Percentiles rank a stretch among this genome's conserved stretches.
Conservation (phyloP, 73 alveolate genomes). For the Paraurostyla sp. region DNA sequence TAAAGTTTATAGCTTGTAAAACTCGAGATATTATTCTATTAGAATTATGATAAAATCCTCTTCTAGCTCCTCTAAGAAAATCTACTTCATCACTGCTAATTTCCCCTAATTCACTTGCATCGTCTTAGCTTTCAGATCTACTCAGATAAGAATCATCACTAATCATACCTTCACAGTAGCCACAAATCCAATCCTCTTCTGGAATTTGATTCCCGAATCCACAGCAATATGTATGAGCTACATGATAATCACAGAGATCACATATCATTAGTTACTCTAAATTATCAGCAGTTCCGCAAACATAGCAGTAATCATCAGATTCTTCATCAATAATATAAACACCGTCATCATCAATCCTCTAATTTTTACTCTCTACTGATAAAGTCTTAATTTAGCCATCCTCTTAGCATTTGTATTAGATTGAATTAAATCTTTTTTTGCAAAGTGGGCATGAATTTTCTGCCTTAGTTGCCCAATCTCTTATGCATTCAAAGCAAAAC, state of each 20-base stretch:
- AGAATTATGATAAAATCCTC: no score
- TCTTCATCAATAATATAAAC: conserved; percentile 20
- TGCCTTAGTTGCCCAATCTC: conserved; percentile 55
- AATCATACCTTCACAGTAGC: not conserved
- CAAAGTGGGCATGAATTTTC: conserved; percentile 53
- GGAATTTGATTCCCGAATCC: conserved; percentile 41
- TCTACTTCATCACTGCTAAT: no score
- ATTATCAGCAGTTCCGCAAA: not conserved
- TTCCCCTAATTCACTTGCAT: no score
- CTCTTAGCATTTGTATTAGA: not conserved
- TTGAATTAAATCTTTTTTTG: conserved; percentile 15
- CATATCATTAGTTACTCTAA: conserved; percentile 34
- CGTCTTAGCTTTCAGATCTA: no score
- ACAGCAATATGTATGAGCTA: conserved; percentile 43
- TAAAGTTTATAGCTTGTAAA: no score
- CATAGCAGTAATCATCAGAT: conserved; percentile 39
- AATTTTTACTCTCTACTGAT: not conserved
- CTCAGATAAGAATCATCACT: no score
- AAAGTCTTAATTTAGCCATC: not conserved
- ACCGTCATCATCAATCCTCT: conserved; percentile 13
- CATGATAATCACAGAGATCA: conserved; percentile 46
- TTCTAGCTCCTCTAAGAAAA: no score
- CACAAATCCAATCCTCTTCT: conserved; percentile 43
- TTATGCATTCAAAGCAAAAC: conserved; percentile 53
- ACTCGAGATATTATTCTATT: no score